Evolutionary conservation across 2,329 filamentous ascomycete species (phyloP).

Genomic region (Volutella citrinella): DNA sequence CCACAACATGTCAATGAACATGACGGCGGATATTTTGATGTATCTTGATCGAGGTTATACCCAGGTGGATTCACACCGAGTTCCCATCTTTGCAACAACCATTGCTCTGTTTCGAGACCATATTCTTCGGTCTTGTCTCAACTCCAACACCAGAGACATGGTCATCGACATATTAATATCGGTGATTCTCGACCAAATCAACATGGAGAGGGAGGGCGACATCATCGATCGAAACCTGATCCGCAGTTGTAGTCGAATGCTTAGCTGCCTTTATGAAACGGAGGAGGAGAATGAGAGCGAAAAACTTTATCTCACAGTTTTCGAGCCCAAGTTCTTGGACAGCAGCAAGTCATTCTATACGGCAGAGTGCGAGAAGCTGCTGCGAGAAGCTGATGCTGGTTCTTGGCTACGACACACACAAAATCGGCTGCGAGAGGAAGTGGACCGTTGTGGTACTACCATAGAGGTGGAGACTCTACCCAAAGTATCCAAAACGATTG

Average conservation of each 20-base stretch:
- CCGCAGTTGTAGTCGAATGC: constrained; percentile 82
- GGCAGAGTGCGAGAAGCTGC: constrained; percentile 68
- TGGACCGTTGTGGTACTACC: constrained; percentile 77
- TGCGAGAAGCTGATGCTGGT: constrained; percentile 76
- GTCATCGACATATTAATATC: constrained; percentile 75
- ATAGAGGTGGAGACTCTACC: constrained; percentile 68
- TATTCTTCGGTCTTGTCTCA: constrained; percentile 64
- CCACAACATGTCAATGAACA: constrained; percentile 90
- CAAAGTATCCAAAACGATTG: constrained; percentile 75
- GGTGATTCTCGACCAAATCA: constrained; percentile 85
- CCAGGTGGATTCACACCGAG: constrained; percentile 60
- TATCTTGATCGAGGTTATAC: constrained; percentile 90
- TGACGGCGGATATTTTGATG: constrained; percentile 96
- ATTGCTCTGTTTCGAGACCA: constrained; percentile 88
- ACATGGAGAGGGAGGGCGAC: constrained; percentile 88
- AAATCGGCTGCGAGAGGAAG: constrained; percentile 74
- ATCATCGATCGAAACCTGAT: constrained; percentile 81
- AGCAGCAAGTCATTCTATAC: constrained; percentile 73
- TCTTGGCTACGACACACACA: constrained; percentile 77
- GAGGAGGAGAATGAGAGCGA: constrained; percentile 73
- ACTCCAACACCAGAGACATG: constrained; percentile 41
- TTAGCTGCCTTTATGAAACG: constrained; percentile 82
- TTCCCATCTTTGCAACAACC: constrained; percentile 78
- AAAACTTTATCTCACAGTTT: constrained; percentile 79
- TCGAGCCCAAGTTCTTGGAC: constrained; percentile 74